Base-by-base conservation (phyloP, 2,329 filamentous ascomycete genomes). In the Exophiala calicioides region DNA sequence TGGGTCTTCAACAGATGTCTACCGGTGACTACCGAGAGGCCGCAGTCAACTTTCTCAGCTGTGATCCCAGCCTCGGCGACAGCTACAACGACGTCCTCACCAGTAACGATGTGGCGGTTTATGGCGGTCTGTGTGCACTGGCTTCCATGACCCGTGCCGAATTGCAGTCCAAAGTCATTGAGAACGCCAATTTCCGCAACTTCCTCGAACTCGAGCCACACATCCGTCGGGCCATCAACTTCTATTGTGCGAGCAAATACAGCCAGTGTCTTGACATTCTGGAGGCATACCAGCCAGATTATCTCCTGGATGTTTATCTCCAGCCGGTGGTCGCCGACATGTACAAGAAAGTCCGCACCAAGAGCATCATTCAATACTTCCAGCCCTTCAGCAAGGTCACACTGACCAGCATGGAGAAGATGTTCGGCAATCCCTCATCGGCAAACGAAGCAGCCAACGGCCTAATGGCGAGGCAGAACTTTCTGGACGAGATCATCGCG, bases 161-260 rank as follows among this genome's bases (percentile, higher is more conserved):
- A 52, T 75, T 98, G 16, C 86, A 93, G 65, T 72, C 69, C 4
- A 75, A 76, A 5, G 89, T 97, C 2, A 79, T 98, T 0, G 88
- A 93, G 27, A 95, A 89, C 62, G 73, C 74, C 24, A 74, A 77
- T 8, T 98, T 98, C 72, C 85, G 93, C 41, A 82, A 80, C 34
- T 95, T 93, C 63, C 79, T 98, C 10, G 93, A 97, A 65, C 78
- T 94, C 1, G 93, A 97, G 68, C 90, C 91, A 3, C 91, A 97
- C 61, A 86, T 98, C 53, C 87, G 93, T 55, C 90, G 90, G 48
- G 91, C 93, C 9, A 86, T 98, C 58, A 81, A 81, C 5, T 84
- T 88, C 64, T 98, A 96, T 70, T 88, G 91, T 59, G 89, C 86
- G 58, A 89, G 88, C 51, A 88, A 94, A 60, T 98, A 96, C 68